A percentile compares a stretch with the other conserved stretches of the same genome.
Evolutionary conservation across 805 yeast species (phyloP).

Genomic region (Metschnikowia kofuensis): DNA sequence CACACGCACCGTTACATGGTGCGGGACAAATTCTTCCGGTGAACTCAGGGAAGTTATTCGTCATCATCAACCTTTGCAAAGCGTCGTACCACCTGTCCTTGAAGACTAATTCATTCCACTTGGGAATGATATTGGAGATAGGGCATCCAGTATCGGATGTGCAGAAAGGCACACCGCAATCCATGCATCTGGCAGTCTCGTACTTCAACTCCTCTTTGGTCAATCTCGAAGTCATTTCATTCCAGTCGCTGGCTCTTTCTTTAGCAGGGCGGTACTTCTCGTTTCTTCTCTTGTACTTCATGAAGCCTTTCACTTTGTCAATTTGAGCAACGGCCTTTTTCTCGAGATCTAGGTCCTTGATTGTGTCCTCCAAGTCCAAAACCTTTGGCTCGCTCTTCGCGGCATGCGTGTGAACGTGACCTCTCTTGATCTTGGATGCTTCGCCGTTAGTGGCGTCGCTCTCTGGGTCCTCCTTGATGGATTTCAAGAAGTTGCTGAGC

Average conservation of each 20-base stretch:
- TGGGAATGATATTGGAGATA: constrained; percentile 93
- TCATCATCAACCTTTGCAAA: constrained; percentile 84
- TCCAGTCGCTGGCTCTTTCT: constrained; percentile 85
- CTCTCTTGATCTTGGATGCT: constrained; percentile 55
- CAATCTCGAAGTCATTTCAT: constrained; percentile 78
- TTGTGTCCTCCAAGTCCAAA: constrained; percentile 84
- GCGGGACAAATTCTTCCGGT: constrained; percentile 99
- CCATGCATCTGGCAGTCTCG: constrained; percentile 99
- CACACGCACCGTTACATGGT: constrained; percentile 96
- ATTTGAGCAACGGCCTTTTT: constrained; percentile 59
- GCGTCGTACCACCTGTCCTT: constrained; percentile 95
- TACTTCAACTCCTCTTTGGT: constrained; percentile 80
- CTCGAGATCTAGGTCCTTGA: constrained; percentile 65
- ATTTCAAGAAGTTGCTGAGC: constrained; percentile 60
- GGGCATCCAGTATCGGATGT: constrained; percentile 98
- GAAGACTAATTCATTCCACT: constrained; percentile 96
- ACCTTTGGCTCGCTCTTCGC: constrained; percentile 71
- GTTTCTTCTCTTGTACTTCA: constrained; percentile 86
- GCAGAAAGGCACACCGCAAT: constrained; percentile 99
- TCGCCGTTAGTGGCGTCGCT: constrained; percentile 90
- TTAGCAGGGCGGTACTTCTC: constrained; percentile 81
- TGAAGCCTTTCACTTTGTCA: constrained; percentile 86
- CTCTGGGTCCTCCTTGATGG: constrained; percentile 77
- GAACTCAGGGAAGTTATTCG: constrained; percentile 98
- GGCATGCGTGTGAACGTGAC: constrained; percentile 39